phyloP scores from a whole-genome alignment of 106 monocot species.

The Dioscorea zingiberensis region DNA sequence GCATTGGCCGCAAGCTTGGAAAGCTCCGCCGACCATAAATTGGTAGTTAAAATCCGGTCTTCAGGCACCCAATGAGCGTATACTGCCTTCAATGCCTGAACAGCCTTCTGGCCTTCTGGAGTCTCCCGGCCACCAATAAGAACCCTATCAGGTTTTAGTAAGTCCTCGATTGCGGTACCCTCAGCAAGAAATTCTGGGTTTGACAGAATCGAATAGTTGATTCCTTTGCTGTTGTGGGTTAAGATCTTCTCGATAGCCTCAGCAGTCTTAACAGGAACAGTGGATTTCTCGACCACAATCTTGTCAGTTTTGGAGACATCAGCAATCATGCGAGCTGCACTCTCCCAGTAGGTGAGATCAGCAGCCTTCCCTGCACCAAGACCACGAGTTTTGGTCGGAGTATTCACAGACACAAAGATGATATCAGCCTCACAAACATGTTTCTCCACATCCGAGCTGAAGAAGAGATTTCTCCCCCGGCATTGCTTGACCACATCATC shows the following conservation, averaged over 20 bases:
- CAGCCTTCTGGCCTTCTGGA: constrained; percentile 33
- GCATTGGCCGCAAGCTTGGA: constrained; percentile 47
- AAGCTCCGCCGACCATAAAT: constrained; percentile 45
- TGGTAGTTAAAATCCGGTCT: constrained; percentile 37
- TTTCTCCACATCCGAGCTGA: constrained; percentile 42
- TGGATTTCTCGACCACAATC: constrained; percentile 49
- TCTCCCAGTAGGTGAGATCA: constrained; percentile 50
- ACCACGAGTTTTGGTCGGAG: constrained; percentile 37
- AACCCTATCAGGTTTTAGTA: constrained; percentile 33
- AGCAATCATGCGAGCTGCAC: constrained; percentile 42
- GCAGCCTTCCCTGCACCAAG: constrained; percentile 53
- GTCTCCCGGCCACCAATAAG: constrained; percentile 49
- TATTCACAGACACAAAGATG: constrained; percentile 49
- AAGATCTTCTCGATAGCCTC: constrained; percentile 51
- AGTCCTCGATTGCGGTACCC: constrained; percentile 42
- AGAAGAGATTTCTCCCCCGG: constrained; percentile 43
- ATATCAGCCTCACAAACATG: constrained; percentile 38
- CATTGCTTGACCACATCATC: constrained; percentile 45
- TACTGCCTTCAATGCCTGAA: constrained; percentile 29
- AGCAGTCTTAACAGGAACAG: constrained; percentile 42
- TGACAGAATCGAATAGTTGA: constrained; percentile 39
- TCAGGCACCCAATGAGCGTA: constrained; percentile 46
- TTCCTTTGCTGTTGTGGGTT: constrained; percentile 43
- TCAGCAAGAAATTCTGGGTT: constrained; percentile 50
- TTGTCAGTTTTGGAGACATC: constrained; percentile 50